Evolutionary conservation across 1,139 yeast genomes (phyloP), one percentile per base, ranked within the genome.

Genomic region (Yamadazyma diospyri): DNA sequence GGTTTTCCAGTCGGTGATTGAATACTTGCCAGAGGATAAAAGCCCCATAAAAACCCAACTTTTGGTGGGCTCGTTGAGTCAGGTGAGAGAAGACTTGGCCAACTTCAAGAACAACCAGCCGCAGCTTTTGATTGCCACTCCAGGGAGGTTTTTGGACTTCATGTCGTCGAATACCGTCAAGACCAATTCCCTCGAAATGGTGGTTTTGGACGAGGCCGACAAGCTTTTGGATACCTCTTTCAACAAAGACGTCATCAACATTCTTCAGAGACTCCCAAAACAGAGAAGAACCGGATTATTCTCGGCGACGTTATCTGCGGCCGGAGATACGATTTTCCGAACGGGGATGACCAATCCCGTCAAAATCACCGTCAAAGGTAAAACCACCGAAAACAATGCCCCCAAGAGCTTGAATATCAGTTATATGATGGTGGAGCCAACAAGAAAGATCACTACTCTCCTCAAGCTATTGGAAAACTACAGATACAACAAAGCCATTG

Each of bases 231-330:
- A 89, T 55, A 57, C 79, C 25, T 85, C 92, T 23, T 89, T 89
- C 53, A 78, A 76, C 24, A 67, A 66, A 33, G 88, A 86, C 36
- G 79, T 85, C 12, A 76, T 80, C 23, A 63, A 71, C 23, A 84
- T 88, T 19, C 65, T 88, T 29, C 70, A 75, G 32, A 59, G 70
- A 30, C 62, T 89, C 24, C 96, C 98, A 0, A 82, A 85, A 47
- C 98, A 92, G 59, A 76, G 95, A 50, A 72, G 98, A 50, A 88
- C 95, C 0, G 98, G 98, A 1, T 64, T 89, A 20, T 89, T 88
- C 53, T 86, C 95, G 2, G 97, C 97, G 1, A 89, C 97, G 0
- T 76, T 89, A 29, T 75, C 86, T 1, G 78, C 86, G 31, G 95
- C 95, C 0, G 88, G 86, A 12, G 65, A 70, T 35, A 69, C 72